Base-by-base conservation (phyloP, 2,329 filamentous ascomycete species). In the Coniella vitis region DNA sequence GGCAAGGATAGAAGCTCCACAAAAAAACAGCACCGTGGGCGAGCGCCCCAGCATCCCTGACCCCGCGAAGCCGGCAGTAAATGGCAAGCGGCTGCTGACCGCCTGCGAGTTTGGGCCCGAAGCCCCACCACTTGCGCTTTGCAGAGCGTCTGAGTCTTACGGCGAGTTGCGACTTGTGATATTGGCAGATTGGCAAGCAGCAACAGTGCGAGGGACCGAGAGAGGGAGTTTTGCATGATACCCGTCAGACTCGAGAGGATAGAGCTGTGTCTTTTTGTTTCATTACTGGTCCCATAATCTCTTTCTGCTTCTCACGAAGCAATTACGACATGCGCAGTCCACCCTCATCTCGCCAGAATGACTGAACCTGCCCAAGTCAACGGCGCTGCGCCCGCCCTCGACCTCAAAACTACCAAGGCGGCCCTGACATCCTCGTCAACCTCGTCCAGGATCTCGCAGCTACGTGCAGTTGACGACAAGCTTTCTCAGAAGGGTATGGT, bases 401-500 rank as follows among this genome's bases (percentile, higher is more conserved):
- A 83, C 64, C 65, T 79, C 56, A 64, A 64, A 47, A 66, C 70
- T 52, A 69, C 69, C 47, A 74, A 70, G 58, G 65, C 68, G 42
- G 75, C 73, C 45, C 65, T 86, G 52, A 70, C 72, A 45, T 83
- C 81, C 37, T 84, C 83, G 40, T 86, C 83, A 7, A 84, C 81
- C 13, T 66, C 69, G 31, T 58, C 65, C 17, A 75, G 83, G 41
- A 75, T 78, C 55, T 62, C 72, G 45, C 73, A 76, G 58, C 65
- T 86, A 52, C 74, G 73, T 52, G 58, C 60, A 35, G 66, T 86
- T 38, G 74, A 81, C 55, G 81, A 84, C 52, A 73, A 70, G 56
- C 65, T 85, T 53, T 65, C 63, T 48, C 71, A 74, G 45, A 72
- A 77, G 62, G 69, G 81, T 84, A 66, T 58, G 65, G 58, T 48